Conservation (phyloP, 2,329 filamentous ascomycete species). For the Neurospora sp. region DNA sequence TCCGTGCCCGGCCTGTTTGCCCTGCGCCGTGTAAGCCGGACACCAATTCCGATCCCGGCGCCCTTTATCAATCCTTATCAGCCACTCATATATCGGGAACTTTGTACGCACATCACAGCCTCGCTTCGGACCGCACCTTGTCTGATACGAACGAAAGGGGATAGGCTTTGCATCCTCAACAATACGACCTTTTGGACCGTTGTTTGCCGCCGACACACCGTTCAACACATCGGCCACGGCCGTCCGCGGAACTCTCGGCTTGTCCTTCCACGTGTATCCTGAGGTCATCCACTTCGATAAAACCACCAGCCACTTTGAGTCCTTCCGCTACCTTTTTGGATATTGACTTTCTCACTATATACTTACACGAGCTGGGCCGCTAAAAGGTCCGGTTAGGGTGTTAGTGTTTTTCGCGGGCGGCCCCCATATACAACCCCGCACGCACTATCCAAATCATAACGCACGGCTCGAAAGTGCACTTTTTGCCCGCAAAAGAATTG, state of each 20-base stretch:
- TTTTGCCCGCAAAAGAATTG: too few relatives aligned
- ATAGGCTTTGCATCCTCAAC: background rate
- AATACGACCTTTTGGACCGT: background rate
- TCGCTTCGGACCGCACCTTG: background rate
- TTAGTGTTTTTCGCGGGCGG: too few relatives aligned
- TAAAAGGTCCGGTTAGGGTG: too few relatives aligned
- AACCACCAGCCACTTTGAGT: background rate
- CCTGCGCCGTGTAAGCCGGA: background rate
- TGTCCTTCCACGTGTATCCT: background rate
- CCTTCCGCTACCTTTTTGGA: background rate
- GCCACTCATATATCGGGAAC: background rate
- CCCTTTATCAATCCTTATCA: background rate
- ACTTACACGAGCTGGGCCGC: too few relatives aligned
- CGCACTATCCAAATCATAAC: too few relatives aligned
- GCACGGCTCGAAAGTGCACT: too few relatives aligned
- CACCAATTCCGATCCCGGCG: background rate
- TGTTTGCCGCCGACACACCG: background rate
- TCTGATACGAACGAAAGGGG: background rate
- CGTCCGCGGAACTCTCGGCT: background rate
- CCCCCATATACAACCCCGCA: too few relatives aligned
- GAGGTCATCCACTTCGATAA: background rate
- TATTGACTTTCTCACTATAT: background rate
- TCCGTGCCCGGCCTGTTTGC: background rate
- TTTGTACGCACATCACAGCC: background rate
- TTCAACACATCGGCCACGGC: background rate